Evolutionary conservation across 129 eudicot species (phyloP).

Genomic region (Silybum marianum): DNA sequence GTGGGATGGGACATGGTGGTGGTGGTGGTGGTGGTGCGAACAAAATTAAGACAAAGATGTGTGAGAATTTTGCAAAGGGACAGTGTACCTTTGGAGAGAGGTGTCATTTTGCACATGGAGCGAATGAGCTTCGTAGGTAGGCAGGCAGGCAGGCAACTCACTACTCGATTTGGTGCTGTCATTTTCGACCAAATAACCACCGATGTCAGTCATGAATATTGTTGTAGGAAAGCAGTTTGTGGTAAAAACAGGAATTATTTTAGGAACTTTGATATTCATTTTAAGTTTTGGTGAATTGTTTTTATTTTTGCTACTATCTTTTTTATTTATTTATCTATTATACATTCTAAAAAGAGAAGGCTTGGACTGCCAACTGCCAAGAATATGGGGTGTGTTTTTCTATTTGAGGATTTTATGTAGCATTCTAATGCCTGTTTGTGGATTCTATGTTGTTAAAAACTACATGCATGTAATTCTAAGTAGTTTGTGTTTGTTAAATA

Average conservation of each 20-base stretch:
- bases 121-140: constrained; percentile 50
- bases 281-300: constrained; percentile 23
- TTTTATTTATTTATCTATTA: not conserved
- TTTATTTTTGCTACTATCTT: not conserved
- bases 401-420: not conserved
- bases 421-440: not conserved
- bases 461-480: not conserved
- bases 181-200: constrained; percentile 23
- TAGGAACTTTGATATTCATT: constrained; percentile 25
- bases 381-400: not conserved
- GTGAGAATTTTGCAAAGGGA: constrained; percentile 66
- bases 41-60: constrained; percentile 59
- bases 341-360: not conserved
- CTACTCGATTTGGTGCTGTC: constrained; percentile 17
- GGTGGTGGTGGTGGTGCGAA: constrained; percentile 28
- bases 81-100: constrained; percentile 66
- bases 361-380: not conserved
- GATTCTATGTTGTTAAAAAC: not conserved
- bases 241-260: constrained; percentile 27
- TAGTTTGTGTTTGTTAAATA: not conserved
- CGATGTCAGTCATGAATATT: constrained; percentile 20
- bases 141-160: constrained; percentile 26
- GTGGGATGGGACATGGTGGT: constrained; percentile 19
- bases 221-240: constrained; percentile 33
- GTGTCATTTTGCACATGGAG: constrained; percentile 82